Evolutionary conservation across 139 green algal species (phyloP).

Genomic region (Auxenochlorella pyrenoidosa): DNA sequence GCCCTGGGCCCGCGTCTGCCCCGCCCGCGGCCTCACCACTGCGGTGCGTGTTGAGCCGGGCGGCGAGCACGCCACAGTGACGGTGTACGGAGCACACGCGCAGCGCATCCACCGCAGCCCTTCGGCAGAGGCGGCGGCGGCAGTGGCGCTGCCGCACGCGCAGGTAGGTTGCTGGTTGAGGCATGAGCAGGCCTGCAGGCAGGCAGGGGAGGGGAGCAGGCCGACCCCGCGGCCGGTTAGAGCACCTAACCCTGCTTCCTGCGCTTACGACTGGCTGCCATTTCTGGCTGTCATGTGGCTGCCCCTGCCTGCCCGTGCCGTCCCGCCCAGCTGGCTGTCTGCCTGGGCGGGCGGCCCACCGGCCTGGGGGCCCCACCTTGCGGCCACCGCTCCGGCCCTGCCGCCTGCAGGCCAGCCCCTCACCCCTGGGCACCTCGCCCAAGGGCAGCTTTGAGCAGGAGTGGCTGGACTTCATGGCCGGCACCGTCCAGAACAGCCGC

Average conservation of each 20-base stretch:
- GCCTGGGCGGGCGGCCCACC: too few species aligned
- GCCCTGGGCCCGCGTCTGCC: constrained; percentile 29
- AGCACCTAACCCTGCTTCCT: too few species aligned
- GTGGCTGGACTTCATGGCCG: constrained; percentile 58
- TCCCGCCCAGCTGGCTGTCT: too few species aligned
- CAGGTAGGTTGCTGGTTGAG: not conserved
- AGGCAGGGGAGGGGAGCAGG: not conserved
- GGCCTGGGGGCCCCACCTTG: too few species aligned
- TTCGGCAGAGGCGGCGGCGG: constrained; percentile 33
- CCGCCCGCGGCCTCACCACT: constrained; percentile 7
- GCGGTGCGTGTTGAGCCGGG: not conserved
- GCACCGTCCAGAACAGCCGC: not conserved
- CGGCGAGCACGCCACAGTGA: not conserved
- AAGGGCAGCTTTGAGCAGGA: constrained; percentile 58
- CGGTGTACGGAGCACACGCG: not conserved
- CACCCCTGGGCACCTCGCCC: constrained; percentile 48
- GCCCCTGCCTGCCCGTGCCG: too few species aligned
- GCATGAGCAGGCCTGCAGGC: not conserved
- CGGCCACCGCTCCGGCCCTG: not conserved
- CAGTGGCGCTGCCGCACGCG: constrained; percentile 35
- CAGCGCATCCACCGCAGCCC: constrained; percentile 12
- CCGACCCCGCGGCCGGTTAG: too few species aligned
- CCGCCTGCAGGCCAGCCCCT: constrained; percentile 7
- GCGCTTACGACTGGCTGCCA: too few species aligned
- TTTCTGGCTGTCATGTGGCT: too few species aligned